Evolutionary conservation across 1,284 basidiomycete genomes (phyloP).

Genomic region (Xanthoconium separans): DNA sequence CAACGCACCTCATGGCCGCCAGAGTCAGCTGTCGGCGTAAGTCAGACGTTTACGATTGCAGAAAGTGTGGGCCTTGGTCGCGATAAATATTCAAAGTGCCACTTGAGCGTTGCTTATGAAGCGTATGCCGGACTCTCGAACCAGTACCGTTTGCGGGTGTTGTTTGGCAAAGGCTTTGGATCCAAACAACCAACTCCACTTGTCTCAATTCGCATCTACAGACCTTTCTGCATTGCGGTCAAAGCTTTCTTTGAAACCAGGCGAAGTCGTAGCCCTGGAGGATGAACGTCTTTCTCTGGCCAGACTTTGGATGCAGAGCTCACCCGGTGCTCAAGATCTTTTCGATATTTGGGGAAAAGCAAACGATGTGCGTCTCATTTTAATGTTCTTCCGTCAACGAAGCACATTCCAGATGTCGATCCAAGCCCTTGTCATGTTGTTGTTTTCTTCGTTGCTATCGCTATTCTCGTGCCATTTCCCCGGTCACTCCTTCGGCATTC

Average conservation of each 20-base stretch:
- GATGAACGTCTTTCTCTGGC: slow-evolving; percentile 60
- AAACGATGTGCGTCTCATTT: slow-evolving; percentile 42
- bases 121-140: no score
- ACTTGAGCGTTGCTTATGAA: no score
- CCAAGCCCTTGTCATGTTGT: slow-evolving; percentile 46
- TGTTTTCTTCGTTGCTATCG: slow-evolving; percentile 55
- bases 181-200: slow-evolving; percentile 32
- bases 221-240: slow-evolving; percentile 44
- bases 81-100: no score
- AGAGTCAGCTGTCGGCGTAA: no score
- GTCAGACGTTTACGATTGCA: no score
- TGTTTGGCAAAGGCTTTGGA: slow-evolving; percentile 30
- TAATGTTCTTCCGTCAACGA: slow-evolving; percentile 5
- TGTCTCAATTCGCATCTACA: slow-evolving; percentile 24
- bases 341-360: slow-evolving; percentile 60
- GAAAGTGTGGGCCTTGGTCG: no score
- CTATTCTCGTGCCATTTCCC: slow-evolving; percentile 65
- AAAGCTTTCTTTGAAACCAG: slow-evolving; percentile 24
- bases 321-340: slow-evolving; percentile 56
- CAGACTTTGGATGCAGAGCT: slow-evolving; percentile 58
- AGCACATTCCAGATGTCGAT: slow-evolving; percentile 36
- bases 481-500: slow-evolving; percentile 56
- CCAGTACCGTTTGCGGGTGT: background rate
- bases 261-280: slow-evolving; percentile 36
- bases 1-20: no score